Base-by-base conservation (phyloP, 2,329 filamentous ascomycete genomes). In the Trichophyton equinum region DNA sequence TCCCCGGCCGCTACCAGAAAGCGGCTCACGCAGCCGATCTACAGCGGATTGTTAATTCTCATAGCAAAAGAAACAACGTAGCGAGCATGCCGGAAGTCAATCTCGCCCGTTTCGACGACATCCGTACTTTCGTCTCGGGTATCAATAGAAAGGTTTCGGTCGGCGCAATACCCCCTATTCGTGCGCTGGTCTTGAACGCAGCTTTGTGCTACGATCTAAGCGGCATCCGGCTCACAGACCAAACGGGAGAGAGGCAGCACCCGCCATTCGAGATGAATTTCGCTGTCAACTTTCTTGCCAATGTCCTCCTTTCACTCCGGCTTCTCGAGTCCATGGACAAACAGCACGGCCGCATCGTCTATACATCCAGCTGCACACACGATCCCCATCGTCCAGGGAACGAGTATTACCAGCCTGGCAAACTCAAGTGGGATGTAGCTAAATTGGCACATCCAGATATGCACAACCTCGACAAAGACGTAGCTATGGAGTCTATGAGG, bases 351-450 rank as follows among this genome's bases (percentile, higher is more conserved):
- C 20, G 53, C 11, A 56, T 56, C 22, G 27, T 56, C 9, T 56
- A 30, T 33, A 56, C 53, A 18, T 56, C 53, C 22, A 56, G 53
- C 53, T 56, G 53, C 20, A 25, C 53, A 56, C 27, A 56, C n/a
- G 53, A 56, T 22, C 6, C 20, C 53, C 13, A 36, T 18, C 30
- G 53, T 1, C 53, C 53, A 22, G 53, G 36, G 36, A 56, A 56
- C 22, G 8, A 56, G 53, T 25, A 25, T 18, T 56, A 20, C 7
- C 13, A n/a, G 15, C 53, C 53, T 9, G 22, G 15, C 11, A 56
- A 56, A 11, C 53, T 56, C 11, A 13, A 22, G 51, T 56, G 51
- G 51, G 22, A 56, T 11, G 22, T 56, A 30, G 51, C 27, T n/a
- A 22, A 56, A 2, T 20, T 56, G 36, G 51, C 51, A 25, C 51